Conservation (phyloP, 768 basidiomycete genomes). For the Russula sp. region DNA sequence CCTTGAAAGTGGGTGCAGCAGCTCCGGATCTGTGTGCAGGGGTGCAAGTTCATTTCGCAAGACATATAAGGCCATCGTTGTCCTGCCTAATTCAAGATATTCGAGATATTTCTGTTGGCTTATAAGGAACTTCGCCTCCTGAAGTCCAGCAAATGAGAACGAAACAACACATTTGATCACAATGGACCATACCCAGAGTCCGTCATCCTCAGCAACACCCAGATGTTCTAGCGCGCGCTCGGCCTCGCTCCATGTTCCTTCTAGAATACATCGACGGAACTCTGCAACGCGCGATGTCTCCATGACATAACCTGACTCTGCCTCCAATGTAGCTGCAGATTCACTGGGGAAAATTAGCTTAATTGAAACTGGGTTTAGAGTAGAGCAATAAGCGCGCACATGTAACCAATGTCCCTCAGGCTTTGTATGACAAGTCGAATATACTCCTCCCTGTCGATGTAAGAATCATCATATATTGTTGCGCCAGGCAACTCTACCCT, state of each 20-base stretch:
- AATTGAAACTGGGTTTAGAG: conserved; percentile 2
- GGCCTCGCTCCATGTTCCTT: conserved; percentile 75
- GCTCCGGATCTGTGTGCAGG: conserved; percentile 67
- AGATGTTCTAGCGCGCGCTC: conserved; percentile 60
- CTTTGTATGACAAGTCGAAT: conserved; percentile 85
- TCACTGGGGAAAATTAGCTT: conserved; percentile 45
- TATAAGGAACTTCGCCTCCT: conserved; percentile 84
- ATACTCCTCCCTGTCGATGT: conserved; percentile 83
- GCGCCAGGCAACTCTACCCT: conserved; percentile 66
- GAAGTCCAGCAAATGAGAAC: conserved; percentile 7
- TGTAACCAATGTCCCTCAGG: conserved; percentile 76
- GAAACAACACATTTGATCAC: not conserved
- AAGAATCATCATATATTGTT: conserved; percentile 69
- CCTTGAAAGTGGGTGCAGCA: conserved; percentile 86
- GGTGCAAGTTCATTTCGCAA: conserved; percentile 86
- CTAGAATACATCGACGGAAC: conserved; percentile 73
- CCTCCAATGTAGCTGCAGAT: conserved; percentile 82
- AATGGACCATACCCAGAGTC: conserved; percentile 50
- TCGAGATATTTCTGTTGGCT: conserved; percentile 96
- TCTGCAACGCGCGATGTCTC: conserved; percentile 70
- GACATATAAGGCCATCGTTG: conserved; percentile 75
- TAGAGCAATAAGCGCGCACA: conserved; percentile 29
- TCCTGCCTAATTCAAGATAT: conserved; percentile 72
- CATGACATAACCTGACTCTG: conserved; percentile 86
- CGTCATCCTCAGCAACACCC: conserved; percentile 61